Conservation (phyloP, 352 stramenopile genomes). For the Saprolegnia diclina region DNA sequence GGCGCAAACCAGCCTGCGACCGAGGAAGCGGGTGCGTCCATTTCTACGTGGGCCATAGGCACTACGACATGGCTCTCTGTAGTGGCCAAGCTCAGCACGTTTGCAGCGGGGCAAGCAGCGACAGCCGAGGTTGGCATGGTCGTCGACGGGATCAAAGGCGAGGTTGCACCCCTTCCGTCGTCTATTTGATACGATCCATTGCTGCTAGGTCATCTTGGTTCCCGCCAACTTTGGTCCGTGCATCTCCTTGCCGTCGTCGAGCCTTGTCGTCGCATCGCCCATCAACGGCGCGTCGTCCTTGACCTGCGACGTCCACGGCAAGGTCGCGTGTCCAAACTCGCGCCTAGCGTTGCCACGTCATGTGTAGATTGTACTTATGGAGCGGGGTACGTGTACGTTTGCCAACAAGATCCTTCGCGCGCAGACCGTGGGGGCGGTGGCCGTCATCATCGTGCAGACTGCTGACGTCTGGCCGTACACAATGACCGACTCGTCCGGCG, state of each 20-base stretch:
- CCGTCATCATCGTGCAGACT: conserved; percentile 65
- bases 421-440: conserved; percentile 45
- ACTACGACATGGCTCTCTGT: neutral
- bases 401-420: conserved; percentile 63
- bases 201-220: conserved; percentile 52
- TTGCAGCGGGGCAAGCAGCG: conserved; percentile 58
- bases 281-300: conserved; percentile 51
- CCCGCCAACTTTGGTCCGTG: conserved; percentile 74
- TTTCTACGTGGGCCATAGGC: neutral
- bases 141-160: conserved; percentile 66
- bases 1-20: conserved; percentile 36
- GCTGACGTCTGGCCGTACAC: conserved; percentile 75
- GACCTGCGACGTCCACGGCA: conserved; percentile 43
- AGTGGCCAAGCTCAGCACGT: conserved; percentile 58
- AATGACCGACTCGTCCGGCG: conserved; percentile 72
- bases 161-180: conserved; percentile 40
- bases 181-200: neutral
- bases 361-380: conserved; percentile 60
- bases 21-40: conserved; percentile 40
- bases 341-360: neutral
- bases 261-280: conserved; percentile 47
- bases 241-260: conserved; percentile 40
- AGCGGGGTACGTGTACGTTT: conserved; percentile 65
- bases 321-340: conserved; percentile 30
- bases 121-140: conserved; percentile 62